A percentile compares a stretch with the other conserved stretches of the same genome.
Evolutionary conservation across 805 yeast genomes (phyloP).

Genomic region (Ogataea pilisensis): DNA sequence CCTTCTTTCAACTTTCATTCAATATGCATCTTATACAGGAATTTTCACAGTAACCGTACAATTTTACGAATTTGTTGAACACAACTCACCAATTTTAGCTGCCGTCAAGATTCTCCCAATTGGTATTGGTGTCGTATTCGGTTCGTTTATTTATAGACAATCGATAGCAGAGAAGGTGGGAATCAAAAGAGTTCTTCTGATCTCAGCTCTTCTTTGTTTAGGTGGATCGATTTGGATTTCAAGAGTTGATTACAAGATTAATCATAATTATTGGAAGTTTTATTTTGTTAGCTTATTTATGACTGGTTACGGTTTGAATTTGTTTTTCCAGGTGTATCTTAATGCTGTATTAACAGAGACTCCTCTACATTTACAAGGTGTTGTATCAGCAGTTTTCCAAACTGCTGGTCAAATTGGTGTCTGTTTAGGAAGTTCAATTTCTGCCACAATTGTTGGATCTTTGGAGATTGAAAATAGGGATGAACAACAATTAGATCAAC

Average conservation of each 20-base stretch:
- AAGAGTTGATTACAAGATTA: constrained; percentile 11
- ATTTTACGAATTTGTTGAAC: constrained; percentile 28
- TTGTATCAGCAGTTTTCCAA: constrained; percentile 34
- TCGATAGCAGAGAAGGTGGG: constrained; percentile 17
- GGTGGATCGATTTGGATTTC: constrained; percentile 20
- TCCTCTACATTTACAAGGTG: constrained; percentile 38
- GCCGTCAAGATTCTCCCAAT: constrained; percentile 35
- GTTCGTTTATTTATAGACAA: constrained; percentile 22
- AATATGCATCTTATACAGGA: constrained; percentile 8
- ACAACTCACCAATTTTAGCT: constrained; percentile 31
- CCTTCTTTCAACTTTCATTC: constrained; percentile 6
- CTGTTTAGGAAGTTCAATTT: constrained; percentile 28
- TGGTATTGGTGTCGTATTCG: constrained; percentile 28
- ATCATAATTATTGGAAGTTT: constrained; percentile 21
- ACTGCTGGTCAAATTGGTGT: constrained; percentile 34
- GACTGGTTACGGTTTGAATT: constrained; percentile 20
- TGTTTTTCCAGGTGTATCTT: constrained; percentile 33
- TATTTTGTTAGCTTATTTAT: constrained; percentile 23
- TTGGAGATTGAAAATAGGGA: background rate
- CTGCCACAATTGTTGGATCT: constrained; percentile 25
- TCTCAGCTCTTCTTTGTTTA: constrained; percentile 1
- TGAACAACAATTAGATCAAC: background rate
- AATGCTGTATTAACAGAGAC: constrained; percentile 30
- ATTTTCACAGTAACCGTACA: constrained; percentile 9
- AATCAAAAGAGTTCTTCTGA: constrained; percentile 13